These are phyloP conservation scores for Excoecaria agallocha DNA, from an alignment of 345 rosid species.

Conservation along the genomic window DNA sequence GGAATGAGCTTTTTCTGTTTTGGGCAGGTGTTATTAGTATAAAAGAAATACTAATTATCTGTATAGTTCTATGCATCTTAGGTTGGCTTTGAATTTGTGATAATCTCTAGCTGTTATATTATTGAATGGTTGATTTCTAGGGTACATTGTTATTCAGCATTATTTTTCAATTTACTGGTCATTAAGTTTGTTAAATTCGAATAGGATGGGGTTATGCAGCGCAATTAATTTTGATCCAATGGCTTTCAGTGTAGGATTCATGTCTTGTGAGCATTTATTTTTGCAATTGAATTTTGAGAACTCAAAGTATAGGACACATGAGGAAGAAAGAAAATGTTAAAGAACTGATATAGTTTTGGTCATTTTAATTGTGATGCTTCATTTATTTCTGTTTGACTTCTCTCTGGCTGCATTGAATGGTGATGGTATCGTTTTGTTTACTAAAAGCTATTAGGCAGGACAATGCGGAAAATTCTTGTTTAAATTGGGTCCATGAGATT, in stretches of 20 bases:
- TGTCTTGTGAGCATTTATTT: neutral
- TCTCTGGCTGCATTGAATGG: neutral
- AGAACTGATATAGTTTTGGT: neutral
- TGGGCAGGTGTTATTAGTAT: too few relatives aligned
- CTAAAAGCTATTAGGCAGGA: too few relatives aligned
- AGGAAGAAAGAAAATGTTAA: neutral
- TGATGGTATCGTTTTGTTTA: too few relatives aligned
- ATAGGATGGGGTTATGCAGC: neutral
- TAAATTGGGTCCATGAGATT: too few relatives aligned
- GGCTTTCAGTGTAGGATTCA: neutral
- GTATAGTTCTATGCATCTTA: too few relatives aligned
- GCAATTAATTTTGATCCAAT: neutral
- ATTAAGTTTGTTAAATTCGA: neutral
- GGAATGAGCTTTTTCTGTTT: too few relatives aligned
- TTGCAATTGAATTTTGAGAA: neutral
- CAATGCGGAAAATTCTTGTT: too few relatives aligned
- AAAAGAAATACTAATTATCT: too few relatives aligned
- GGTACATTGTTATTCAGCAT: too few relatives aligned
- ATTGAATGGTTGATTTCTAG: neutral
- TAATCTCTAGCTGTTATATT: neutral
- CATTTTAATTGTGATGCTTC: slow-evolving; percentile 5
- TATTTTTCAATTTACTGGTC: neutral
- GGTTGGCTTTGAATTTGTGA: too few relatives aligned
- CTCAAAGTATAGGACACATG: neutral
- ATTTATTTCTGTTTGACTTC: slow-evolving; percentile 22